A percentile compares a stretch with the other conserved stretches of the same genome.
These are phyloP conservation scores for Monosporozyma yasuniensis DNA, from an alignment of 805 yeast species.

Conservation along the genomic window DNA sequence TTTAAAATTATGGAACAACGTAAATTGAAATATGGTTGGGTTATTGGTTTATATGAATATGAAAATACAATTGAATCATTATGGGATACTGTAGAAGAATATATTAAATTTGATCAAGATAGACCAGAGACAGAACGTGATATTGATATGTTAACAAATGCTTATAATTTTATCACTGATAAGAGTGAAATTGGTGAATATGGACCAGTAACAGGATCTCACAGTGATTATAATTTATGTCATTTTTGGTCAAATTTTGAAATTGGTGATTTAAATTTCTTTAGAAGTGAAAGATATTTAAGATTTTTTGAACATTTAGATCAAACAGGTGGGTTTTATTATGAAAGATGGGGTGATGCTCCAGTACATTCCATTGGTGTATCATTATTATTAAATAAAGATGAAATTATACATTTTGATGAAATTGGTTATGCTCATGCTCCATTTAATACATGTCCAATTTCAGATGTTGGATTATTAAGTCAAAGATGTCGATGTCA, in stretches of 20 bases:
- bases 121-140: constrained; percentile 24
- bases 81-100: constrained; percentile 68
- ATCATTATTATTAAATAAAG: constrained; percentile 45
- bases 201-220: constrained; percentile 36
- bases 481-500: constrained; percentile 58
- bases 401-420: constrained; percentile 66
- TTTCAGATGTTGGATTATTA: constrained; percentile 38
- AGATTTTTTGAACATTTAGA: constrained; percentile 58
- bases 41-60: constrained; percentile 75
- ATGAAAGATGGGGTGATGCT: constrained; percentile 95
- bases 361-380: constrained; percentile 78
- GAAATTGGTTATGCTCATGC: constrained; percentile 73
- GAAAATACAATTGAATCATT: constrained; percentile 77
- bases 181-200: constrained; percentile 37
- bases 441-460: constrained; percentile 61
- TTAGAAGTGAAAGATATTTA: constrained; percentile 54
- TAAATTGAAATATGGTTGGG: constrained; percentile 78
- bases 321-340: constrained; percentile 65
- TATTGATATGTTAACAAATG: constrained; percentile 31
- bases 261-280: constrained; percentile 61
- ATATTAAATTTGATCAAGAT: constrained; percentile 38
- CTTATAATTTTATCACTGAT: constrained; percentile 39
- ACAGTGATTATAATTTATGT: constrained; percentile 60
- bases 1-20: constrained; percentile 72
- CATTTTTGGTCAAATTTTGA: constrained; percentile 89